These are phyloP conservation scores for Fusarium chuoi DNA, from an alignment of 2,329 filamentous ascomycete genomes.

Conservation along the genomic window DNA sequence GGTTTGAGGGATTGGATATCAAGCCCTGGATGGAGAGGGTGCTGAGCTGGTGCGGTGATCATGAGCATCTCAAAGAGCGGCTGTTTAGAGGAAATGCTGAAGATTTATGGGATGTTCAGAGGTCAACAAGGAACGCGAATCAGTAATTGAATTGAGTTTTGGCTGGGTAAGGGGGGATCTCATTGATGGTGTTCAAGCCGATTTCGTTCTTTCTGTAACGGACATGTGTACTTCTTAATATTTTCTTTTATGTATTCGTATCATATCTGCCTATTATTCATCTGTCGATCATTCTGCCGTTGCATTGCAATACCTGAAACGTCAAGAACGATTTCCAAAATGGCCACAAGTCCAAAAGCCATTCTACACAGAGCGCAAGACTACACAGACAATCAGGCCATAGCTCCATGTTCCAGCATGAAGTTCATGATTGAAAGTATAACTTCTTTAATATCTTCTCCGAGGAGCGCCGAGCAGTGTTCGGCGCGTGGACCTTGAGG, in stretches of 20 bases:
- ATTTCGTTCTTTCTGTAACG: neutral
- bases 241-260: neutral
- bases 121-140: neutral
- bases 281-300: neutral
- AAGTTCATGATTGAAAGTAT: neutral
- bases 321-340: neutral
- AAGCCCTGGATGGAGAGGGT: conserved; percentile 57
- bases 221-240: neutral
- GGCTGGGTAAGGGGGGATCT: neutral
- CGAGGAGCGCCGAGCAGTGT: neutral
- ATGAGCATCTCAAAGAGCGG: conserved; percentile 56
- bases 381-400: neutral
- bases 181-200: neutral
- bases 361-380: neutral
- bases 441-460: neutral
- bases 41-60: conserved; percentile 61
- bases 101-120: conserved; percentile 53
- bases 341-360: no score
- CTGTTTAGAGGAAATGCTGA: conserved; percentile 67
- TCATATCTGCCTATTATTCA: neutral
- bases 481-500: neutral
- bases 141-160: neutral
- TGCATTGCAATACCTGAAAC: neutral
- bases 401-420: neutral
- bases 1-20: conserved; percentile 67